Percentiles rank a stretch among this genome's conserved stretches.
Conservation (phyloP, 2,329 filamentous ascomycete species). For the Ophiostoma triangulosporum region DNA sequence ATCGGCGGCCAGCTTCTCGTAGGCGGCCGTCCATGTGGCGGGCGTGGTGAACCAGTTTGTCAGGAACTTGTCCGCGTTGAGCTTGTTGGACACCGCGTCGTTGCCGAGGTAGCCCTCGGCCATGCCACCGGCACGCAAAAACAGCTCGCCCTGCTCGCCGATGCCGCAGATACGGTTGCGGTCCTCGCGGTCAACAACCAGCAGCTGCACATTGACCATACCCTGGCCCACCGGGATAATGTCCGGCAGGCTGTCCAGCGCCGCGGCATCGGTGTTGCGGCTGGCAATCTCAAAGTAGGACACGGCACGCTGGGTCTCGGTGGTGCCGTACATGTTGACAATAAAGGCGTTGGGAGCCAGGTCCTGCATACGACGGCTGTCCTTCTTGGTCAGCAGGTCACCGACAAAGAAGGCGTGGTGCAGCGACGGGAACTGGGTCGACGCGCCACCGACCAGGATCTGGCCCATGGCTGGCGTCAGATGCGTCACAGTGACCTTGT, state of each 20-base stretch:
- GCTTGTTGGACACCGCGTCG: conserved; percentile 35
- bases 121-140: conserved; percentile 67
- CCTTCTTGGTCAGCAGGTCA: conserved; percentile 73
- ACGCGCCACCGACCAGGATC: conserved; percentile 76
- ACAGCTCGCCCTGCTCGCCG: conserved; percentile 76
- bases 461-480: conserved; percentile 95
- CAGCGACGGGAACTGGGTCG: conserved; percentile 62
- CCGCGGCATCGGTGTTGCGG: conserved; percentile 42
- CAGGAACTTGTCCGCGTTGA: conserved; percentile 67
- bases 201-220: conserved; percentile 78
- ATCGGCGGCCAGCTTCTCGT: conserved; percentile 25
- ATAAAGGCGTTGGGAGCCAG: conserved; percentile 65
- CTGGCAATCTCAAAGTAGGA: conserved; percentile 71
- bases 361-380: conserved; percentile 62
- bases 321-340: conserved; percentile 80
- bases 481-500: conserved; percentile 67
- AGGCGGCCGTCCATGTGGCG: conserved; percentile 31
- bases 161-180: conserved; percentile 57
- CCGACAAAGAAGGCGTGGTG: conserved; percentile 80
- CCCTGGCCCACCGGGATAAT: conserved; percentile 73
- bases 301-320: conserved; percentile 70
- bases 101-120: conserved; percentile 49
- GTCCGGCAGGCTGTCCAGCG: conserved; percentile 39
- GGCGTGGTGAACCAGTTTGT: conserved; percentile 74
- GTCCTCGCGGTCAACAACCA: conserved; percentile 63